Percentiles rank a stretch among this genome's conserved stretches.
Conservation (phyloP, 805 yeast species). For the Starmerella vitae region DNA sequence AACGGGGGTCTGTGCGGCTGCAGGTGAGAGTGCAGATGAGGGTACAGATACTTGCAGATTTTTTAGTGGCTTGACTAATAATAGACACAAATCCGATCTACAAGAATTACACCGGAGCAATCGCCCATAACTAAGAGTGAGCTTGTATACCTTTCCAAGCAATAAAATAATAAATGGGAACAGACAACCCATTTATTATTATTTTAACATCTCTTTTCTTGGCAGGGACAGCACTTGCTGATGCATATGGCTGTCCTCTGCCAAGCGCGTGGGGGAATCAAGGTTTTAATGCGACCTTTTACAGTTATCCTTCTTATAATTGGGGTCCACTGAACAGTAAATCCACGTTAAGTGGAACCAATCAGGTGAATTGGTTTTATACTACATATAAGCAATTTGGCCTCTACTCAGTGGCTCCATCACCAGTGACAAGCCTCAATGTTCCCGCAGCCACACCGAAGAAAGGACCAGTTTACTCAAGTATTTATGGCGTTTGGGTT, state of each 20-base stretch:
- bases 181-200: too few relatives aligned
- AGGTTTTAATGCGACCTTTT: background rate
- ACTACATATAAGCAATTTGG: too few relatives aligned
- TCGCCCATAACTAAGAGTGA: too few relatives aligned
- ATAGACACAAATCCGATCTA: too few relatives aligned
- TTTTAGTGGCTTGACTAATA: too few relatives aligned
- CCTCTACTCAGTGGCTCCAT: background rate
- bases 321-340: background rate
- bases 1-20: too few relatives aligned
- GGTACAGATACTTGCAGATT: too few relatives aligned
- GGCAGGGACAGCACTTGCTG: background rate
- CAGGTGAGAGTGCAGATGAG: too few relatives aligned
- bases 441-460: background rate
- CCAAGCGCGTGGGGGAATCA: background rate
- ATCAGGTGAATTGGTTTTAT: background rate
- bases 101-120: too few relatives aligned
- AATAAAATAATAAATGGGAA: too few relatives aligned
- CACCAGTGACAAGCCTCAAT: background rate
- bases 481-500: background rate
- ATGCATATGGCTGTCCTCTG: background rate
- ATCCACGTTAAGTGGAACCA: background rate
- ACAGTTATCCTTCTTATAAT: background rate
- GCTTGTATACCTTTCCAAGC: too few relatives aligned
- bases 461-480: background rate
- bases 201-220: too few relatives aligned